Evolutionary conservation across 2,329 filamentous ascomycete genomes (phyloP), one percentile per base, ranked within the genome.

Genomic region (Metarhizium brunneum): DNA sequence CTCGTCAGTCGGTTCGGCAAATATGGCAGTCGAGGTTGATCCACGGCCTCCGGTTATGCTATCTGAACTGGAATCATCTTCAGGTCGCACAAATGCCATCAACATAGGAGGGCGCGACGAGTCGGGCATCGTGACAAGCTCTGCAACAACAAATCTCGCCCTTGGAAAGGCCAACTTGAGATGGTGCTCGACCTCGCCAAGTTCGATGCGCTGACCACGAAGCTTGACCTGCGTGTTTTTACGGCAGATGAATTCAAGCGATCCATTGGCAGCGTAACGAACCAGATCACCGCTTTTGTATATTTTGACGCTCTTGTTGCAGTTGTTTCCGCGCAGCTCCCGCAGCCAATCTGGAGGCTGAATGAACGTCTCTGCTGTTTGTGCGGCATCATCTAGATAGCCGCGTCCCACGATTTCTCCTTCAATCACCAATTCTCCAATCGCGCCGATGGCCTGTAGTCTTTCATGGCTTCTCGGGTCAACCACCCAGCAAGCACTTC

Each of bases 221-320:
- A 56, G 18, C 45, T 56, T 56, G 50, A 56, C 43, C 20, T 52
- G 54, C 13, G 30, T 42, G 50, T 52, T 29, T 8, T 48, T 52
- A 6, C 54, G 54, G 5, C 54, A 11, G n/a, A 52, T 18, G 18
- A 52, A 52, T 14, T 40, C 20, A 5, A 56, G 5, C 1, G 54
- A 29, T 2, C 43, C 43, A 47, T 56, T 35, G 4, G n/a, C 32
- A 6, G 6, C 25, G 14, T 40, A n/a, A 2, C 50, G 20, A 16
- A 56, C 54, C 6, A 52, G 50, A 11, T 56, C 54, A 29, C 50
- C 45, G 7, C n/a, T 55, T n/a, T 48, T 51, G 32, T 55, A 55
- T 4, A 55, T 11, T 5, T 7, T n/a, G 30, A 36, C n/a, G 4
- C 38, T 16, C 7, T 30, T 6, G n/a, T 42, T 16, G 14, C 8